Conservation (phyloP, 257 asterid species). For the Solanum microdontum region DNA sequence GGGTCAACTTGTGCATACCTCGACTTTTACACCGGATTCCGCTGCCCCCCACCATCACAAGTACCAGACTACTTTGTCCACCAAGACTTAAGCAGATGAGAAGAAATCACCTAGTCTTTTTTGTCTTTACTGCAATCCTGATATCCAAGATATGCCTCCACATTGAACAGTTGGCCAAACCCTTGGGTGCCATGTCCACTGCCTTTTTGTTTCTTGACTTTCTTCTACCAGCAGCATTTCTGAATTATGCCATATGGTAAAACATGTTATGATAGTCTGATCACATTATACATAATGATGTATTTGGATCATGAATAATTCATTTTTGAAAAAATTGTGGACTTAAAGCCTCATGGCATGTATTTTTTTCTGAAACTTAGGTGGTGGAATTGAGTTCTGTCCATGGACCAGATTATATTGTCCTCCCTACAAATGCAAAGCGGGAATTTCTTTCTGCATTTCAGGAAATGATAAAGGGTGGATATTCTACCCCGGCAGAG, state of each 20-base stretch:
- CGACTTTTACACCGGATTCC: neutral
- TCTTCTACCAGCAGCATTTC: neutral
- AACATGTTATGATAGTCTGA: neutral
- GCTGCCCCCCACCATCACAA: neutral
- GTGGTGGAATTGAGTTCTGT: slow-evolving; percentile 55
- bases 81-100: neutral
- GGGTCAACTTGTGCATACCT: neutral
- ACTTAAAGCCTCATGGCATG: neutral
- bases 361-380: slow-evolving; percentile 21
- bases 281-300: neutral
- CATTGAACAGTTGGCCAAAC: neutral
- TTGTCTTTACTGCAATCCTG: neutral
- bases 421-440: slow-evolving; percentile 51
- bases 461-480: slow-evolving; percentile 51
- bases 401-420: slow-evolving; percentile 48
- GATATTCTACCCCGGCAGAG: slow-evolving; percentile 42
- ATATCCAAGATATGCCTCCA: neutral
- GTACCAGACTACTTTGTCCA: neutral
- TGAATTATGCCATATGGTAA: neutral
- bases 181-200: neutral
- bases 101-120: neutral
- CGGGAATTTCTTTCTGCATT: slow-evolving; percentile 45
- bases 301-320: neutral
- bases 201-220: neutral
- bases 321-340: neutral